These are phyloP conservation scores for Phialophora verrucosa DNA, from an alignment of 2,329 filamentous ascomycete genomes.

Conservation along the genomic window DNA sequence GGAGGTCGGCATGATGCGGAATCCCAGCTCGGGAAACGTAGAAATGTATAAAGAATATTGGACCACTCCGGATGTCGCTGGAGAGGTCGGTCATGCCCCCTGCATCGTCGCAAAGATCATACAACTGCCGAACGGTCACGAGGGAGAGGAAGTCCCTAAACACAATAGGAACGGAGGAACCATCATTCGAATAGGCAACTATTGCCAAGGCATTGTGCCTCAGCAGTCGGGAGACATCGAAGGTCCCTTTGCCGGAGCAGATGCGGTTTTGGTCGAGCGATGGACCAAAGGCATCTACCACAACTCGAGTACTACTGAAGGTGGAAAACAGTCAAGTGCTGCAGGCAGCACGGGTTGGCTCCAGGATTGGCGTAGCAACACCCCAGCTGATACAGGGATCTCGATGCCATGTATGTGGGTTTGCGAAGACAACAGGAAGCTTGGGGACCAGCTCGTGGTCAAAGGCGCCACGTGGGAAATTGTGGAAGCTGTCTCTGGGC, in stretches of 20 bases:
- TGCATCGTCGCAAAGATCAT: constrained; percentile 31
- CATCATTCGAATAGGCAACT: constrained; percentile 34
- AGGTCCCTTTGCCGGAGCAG: not conserved
- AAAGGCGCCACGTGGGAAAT: constrained; percentile 26
- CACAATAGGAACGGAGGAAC: constrained; percentile 21
- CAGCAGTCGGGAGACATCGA: constrained; percentile 7
- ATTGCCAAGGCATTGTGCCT: constrained; percentile 36
- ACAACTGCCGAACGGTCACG: not conserved
- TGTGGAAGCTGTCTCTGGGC: constrained; percentile 20
- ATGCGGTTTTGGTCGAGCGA: constrained; percentile 29
- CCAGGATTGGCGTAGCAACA: constrained; percentile 32
- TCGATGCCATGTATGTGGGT: constrained; percentile 29
- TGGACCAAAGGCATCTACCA: constrained; percentile 21
- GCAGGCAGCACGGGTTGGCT: constrained; percentile 15
- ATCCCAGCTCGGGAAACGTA: constrained; percentile 31
- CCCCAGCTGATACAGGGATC: constrained; percentile 10
- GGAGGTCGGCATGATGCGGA: constrained; percentile 38
- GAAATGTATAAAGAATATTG: constrained; percentile 40
- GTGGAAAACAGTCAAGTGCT: not conserved
- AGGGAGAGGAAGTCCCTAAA: not conserved
- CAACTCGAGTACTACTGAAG: not conserved
- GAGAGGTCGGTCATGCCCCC: constrained; percentile 49
- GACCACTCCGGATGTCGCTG: constrained; percentile 44
- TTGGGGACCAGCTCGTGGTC: constrained; percentile 28
- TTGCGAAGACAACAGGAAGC: constrained; percentile 22